Conservation (phyloP, 2,329 filamentous ascomycete species). For the Xylaria sp. region DNA sequence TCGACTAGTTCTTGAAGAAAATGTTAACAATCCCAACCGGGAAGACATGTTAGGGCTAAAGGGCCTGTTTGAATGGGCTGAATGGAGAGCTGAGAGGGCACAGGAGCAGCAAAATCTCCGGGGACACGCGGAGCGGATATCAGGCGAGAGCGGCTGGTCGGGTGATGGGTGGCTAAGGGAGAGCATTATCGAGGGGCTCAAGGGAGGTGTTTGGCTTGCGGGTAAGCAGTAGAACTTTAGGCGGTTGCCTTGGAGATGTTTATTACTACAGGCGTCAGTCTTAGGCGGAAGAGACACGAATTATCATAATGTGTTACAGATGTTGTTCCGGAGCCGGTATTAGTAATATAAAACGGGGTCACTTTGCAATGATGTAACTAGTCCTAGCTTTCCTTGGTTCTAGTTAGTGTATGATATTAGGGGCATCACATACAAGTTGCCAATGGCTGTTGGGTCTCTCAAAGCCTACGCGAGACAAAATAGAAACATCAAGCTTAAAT, state of each 20-base stretch:
- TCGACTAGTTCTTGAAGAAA: slow-evolving; percentile 72
- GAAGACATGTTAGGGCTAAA: slow-evolving; percentile 60
- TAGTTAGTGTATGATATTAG: too few species aligned
- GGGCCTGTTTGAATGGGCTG: slow-evolving; percentile 67
- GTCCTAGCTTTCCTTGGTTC: neutral
- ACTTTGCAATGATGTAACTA: neutral
- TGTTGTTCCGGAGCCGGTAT: neutral
- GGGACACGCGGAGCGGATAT: slow-evolving; percentile 37
- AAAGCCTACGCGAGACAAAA: neutral
- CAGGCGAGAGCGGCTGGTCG: slow-evolving; percentile 44
- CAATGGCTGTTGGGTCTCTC: neutral
- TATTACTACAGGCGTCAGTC: neutral
- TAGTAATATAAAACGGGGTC: neutral
- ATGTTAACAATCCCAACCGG: slow-evolving; percentile 47
- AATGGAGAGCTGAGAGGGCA: slow-evolving; percentile 53
- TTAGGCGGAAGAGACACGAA: neutral
- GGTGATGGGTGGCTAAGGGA: slow-evolving; percentile 66
- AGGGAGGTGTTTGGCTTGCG: slow-evolving; percentile 65
- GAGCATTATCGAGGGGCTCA: slow-evolving; percentile 65
- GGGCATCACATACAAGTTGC: neutral
- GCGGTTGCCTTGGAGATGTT: neutral
- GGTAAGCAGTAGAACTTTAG: slow-evolving; percentile 46
- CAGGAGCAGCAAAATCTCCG: slow-evolving; percentile 43
- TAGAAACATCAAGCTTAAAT: neutral
- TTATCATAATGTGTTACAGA: neutral